These are phyloP conservation scores for Ascochyta lentis DNA, from an alignment of 2,329 filamentous ascomycete species.

Conservation along the genomic window DNA sequence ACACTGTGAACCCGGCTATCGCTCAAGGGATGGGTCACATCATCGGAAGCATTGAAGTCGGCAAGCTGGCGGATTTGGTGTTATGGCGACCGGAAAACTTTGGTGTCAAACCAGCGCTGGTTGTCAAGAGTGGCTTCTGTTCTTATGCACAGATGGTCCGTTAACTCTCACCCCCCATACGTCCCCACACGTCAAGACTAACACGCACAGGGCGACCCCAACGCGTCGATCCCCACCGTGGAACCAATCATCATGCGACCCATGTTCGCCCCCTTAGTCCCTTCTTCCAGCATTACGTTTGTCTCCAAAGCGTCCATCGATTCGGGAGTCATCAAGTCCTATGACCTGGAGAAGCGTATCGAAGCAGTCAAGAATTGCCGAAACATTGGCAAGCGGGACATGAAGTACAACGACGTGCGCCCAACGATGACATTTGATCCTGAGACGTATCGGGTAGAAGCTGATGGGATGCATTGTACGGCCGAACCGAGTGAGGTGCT, in stretches of 20 bases:
- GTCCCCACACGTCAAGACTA: neutral
- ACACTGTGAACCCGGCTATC: constrained; percentile 92
- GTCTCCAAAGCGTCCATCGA: constrained; percentile 77
- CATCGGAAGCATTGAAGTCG: constrained; percentile 85
- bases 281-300: constrained; percentile 77
- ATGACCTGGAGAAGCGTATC: constrained; percentile 78
- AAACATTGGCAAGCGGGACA: constrained; percentile 78
- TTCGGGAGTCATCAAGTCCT: constrained; percentile 70
- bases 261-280: constrained; percentile 82
- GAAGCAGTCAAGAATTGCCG: constrained; percentile 81
- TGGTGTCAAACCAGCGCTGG: constrained; percentile 80
- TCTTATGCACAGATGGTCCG: constrained; percentile 81
- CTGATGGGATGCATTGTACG: constrained; percentile 75
- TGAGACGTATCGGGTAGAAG: constrained; percentile 86
- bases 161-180: constrained; percentile 7
- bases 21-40: constrained; percentile 89
- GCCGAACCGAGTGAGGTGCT: constrained; percentile 75
- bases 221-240: constrained; percentile 76
- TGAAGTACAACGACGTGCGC: constrained; percentile 86
- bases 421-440: constrained; percentile 92
- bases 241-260: constrained; percentile 83
- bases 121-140: constrained; percentile 90
- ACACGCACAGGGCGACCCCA: constrained; percentile 54
- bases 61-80: constrained; percentile 88
- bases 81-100: constrained; percentile 87